A percentile compares a stretch with the other conserved stretches of the same genome.
Evolutionary conservation across 768 basidiomycete genomes (phyloP).

Genomic region (Hericium rajendrae): DNA sequence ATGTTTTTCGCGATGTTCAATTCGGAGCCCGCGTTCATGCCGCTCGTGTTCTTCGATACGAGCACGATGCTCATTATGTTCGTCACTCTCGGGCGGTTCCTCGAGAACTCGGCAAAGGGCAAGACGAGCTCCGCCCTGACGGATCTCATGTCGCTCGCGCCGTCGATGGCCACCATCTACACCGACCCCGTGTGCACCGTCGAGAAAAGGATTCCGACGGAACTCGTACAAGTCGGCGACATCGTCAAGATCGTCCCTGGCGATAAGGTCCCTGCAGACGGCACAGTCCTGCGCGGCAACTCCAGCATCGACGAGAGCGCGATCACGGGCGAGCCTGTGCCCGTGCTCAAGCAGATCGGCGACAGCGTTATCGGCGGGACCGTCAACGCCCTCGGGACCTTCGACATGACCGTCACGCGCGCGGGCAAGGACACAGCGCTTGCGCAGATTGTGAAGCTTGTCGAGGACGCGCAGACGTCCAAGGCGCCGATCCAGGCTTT

Average conservation of each 20-base stretch:
- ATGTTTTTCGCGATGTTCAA: constrained; percentile 61
- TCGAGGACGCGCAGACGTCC: constrained; percentile 95
- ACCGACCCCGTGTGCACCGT: constrained; percentile 74
- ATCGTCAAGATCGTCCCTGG: constrained; percentile 91
- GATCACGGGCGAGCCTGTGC: constrained; percentile 89
- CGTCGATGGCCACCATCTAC: constrained; percentile 94
- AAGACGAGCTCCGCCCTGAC: constrained; percentile 94
- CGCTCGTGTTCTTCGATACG: constrained; percentile 94
- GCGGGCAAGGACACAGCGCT: constrained; percentile 96
- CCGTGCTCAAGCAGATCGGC: constrained; percentile 75
- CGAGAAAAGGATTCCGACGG: constrained; percentile 88
- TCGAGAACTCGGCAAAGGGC: constrained; percentile 96
- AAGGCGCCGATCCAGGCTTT: constrained; percentile 98
- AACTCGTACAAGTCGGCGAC: constrained; percentile 91
- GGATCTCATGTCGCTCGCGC: constrained; percentile 91
- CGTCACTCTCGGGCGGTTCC: constrained; percentile 87
- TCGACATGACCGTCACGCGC: constrained; percentile 92
- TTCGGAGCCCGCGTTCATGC: constrained; percentile 57
- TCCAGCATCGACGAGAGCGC: constrained; percentile 94
- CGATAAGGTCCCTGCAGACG: constrained; percentile 94
- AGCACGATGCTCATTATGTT: constrained; percentile 99
- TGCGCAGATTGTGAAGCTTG: constrained; percentile 91
- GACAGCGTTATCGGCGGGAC: constrained; percentile 93
- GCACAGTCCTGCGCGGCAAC: constrained; percentile 76
- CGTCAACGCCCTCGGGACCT: constrained; percentile 92